Evolutionary conservation across 495 filamentous ascomycete species (phyloP), one percentile per base, ranked within the genome.

Genomic region (Aspergillus egyptiacus): DNA sequence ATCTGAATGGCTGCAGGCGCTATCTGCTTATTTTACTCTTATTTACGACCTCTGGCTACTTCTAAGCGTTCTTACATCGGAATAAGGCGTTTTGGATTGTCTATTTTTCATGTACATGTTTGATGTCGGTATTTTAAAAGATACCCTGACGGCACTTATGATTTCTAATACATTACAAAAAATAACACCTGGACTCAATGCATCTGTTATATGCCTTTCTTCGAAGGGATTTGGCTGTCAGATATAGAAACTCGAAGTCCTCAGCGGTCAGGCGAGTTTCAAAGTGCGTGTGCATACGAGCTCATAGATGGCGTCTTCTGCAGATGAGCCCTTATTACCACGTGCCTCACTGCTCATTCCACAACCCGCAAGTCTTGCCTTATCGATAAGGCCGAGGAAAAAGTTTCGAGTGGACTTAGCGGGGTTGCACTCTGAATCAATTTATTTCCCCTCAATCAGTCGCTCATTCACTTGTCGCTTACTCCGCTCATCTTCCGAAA

Each of bases 101-200:
- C 33, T 43, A 11, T 9, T 22, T 11, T 44, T 44, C 22, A 51
- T 35, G 48, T 42, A 40, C 45, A 40, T 48, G 43, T 31, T 46
- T 44, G 7, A 56, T 50, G 46, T 57, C 46, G 51, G 54, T 60
- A 55, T 55, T n/a, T 51, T 51, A 34, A 54, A 55, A 35, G 54
- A 60, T 60, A 57, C 54, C 58, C 54, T 50, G 19, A 43, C 17
- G 52, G 48, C 51, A 56, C 54, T 49, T 49, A 53, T 54, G 56
- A 53, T 51, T 54, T 42, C 43, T 38, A 46, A 58, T 50, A 30
- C 11, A n/a, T n/a, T n/a, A n/a, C n/a, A n/a, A n/a, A n/a, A n/a
- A n/a, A n/a, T n/a, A n/a, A n/a, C n/a, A n/a, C n/a, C n/a, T n/a
- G n/a, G n/a, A n/a, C n/a, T n/a, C n/a, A n/a, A n/a, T n/a, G n/a